These are phyloP conservation scores for Phytopythium chamaehyphon DNA, from an alignment of 352 stramenopile species.

Conservation along the genomic window DNA sequence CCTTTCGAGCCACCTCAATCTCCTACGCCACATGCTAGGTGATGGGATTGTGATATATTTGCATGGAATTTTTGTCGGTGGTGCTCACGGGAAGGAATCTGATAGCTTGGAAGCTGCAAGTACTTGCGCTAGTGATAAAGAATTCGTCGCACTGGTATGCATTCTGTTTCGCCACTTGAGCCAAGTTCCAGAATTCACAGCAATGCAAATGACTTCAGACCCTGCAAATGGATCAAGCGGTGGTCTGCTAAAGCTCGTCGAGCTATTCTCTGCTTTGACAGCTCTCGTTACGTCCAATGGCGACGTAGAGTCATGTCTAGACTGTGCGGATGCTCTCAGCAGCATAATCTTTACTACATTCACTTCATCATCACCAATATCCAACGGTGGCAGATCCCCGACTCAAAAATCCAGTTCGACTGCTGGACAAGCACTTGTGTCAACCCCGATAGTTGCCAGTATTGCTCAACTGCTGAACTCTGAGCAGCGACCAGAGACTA, in stretches of 20 bases:
- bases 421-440: constrained; percentile 19
- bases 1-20: constrained; percentile 30
- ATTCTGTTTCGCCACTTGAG: constrained; percentile 60
- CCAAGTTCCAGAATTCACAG: constrained; percentile 21
- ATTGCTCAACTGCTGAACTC: constrained; percentile 35
- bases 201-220: background rate
- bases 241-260: constrained; percentile 16
- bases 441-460: constrained; percentile 24
- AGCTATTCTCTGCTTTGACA: constrained; percentile 47
- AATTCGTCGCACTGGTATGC: constrained; percentile 46
- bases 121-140: constrained; percentile 10
- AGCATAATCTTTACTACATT: constrained; percentile 35
- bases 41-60: constrained; percentile 36
- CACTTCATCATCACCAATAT: background rate
- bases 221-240: background rate
- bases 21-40: constrained; percentile 47
- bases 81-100: background rate
- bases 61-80: constrained; percentile 23
- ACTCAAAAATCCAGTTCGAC: constrained; percentile 1
- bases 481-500: constrained; percentile 39
- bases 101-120: background rate
- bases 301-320: constrained; percentile 42
- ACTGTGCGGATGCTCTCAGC: constrained; percentile 62
- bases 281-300: constrained; percentile 13
- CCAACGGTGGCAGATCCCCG: background rate